These are phyloP conservation scores for Candida awuae DNA, from an alignment of 805 yeast species.

Conservation along the genomic window DNA sequence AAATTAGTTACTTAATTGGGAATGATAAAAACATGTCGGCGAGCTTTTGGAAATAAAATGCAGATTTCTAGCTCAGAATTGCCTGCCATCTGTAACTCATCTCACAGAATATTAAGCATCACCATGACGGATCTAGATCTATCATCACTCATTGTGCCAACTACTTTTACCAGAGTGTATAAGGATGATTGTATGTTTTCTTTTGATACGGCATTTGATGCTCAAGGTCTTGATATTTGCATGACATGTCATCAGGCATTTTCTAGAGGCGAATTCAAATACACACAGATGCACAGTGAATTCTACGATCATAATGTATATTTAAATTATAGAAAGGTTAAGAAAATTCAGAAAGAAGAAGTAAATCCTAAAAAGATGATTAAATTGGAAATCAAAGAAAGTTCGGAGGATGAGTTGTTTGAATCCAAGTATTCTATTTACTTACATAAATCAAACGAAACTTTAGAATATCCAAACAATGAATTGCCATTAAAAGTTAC, in stretches of 20 bases:
- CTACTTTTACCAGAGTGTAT: constrained; percentile 39
- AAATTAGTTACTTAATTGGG: no score
- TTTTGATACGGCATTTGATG: constrained; percentile 56
- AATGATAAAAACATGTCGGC: no score
- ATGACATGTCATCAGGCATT: constrained; percentile 66
- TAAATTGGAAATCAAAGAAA: constrained; percentile 60
- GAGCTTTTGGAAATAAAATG: no score
- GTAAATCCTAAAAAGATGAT: constrained; percentile 40
- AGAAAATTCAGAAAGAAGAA: constrained; percentile 34
- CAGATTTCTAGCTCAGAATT: no score
- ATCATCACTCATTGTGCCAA: constrained; percentile 17
- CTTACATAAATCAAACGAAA: constrained; percentile 27
- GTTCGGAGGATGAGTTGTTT: constrained; percentile 54
- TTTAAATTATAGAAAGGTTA: constrained; percentile 48
- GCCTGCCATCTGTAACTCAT: no score
- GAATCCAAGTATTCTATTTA: constrained; percentile 38
- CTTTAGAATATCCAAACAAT: constrained; percentile 24
- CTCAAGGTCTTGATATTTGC: constrained; percentile 65
- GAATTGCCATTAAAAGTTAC: constrained; percentile 25
- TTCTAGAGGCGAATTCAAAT: constrained; percentile 39
- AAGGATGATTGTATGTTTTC: constrained; percentile 91
- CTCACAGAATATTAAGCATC: not conserved
- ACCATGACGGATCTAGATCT: constrained; percentile 9
- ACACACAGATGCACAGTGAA: constrained; percentile 49
- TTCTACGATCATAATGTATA: constrained; percentile 47